Evolutionary conservation across 352 stramenopile genomes (phyloP), one percentile per base, ranked within the genome.

Genomic region (Phytopythium kandeliae): DNA sequence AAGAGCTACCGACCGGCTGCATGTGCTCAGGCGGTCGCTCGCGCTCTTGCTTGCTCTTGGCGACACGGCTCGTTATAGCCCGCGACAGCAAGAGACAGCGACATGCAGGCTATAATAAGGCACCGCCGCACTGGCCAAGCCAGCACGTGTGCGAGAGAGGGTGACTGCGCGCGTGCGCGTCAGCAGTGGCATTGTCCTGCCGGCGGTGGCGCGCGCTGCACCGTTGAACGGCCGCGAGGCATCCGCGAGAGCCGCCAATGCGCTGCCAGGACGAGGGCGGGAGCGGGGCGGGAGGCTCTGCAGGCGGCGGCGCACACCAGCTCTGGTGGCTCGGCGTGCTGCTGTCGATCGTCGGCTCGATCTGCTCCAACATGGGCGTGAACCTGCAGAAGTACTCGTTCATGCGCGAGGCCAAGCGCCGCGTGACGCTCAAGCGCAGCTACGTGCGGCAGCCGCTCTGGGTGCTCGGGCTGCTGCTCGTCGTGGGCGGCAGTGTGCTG

Each of bases 341-440:
- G 53, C 53, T 95, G 9, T 71, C 55, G 51, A 76, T 93, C 66
- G 48, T 86, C 31, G 77, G 72, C 33, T 92, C 80, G 15, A 52
- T 92, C 26, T 64, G 63, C 58, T 89, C 78, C 60, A 92, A 95
- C 64, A 78, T 95, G 54, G 85, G 85, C 44, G 78, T 92, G 16
- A 95, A 95, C 53, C 58, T 92, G 52, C 83, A 95, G 68, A 95
- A 95, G 55, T 92, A 89, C 57, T 92, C 78, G 43, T 92, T 95
- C 69, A 91, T 95, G 71, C 69, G 69, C 36, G 85, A 94, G 55
- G 67, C 75, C 44, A 89, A 85, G 54, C 69, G 62, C 42, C 76
- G 65, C 40, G 48, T 78, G 34, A 76, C 56, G 22, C 41, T 58
- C 50, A 91, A 92, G 37, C 83, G 85, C n/a, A 38, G 59, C n/a